Conservation (phyloP, 1,284 basidiomycete species). For the Rhodotorula glutinis region DNA sequence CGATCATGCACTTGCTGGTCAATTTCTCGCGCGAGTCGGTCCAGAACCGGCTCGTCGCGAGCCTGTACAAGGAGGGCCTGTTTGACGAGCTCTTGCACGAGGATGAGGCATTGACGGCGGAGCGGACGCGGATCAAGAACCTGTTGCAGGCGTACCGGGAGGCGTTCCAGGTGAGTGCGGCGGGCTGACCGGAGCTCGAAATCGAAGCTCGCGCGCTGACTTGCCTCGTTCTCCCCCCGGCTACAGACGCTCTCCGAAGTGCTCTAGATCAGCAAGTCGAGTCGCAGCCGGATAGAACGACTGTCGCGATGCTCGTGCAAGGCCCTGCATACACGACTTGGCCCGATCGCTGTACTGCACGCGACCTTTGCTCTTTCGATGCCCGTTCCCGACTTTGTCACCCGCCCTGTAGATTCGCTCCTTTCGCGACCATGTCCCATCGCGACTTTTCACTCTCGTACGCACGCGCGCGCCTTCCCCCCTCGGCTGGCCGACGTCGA, state of each 20-base stretch:
- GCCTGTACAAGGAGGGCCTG: conserved; percentile 79
- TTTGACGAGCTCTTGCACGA: conserved; percentile 91
- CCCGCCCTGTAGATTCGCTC: too few relatives aligned
- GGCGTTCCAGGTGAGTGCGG: conserved; percentile 61
- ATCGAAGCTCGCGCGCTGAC: too few relatives aligned
- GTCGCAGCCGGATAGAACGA: not conserved
- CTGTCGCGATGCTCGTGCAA: too few relatives aligned
- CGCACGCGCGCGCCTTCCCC: too few relatives aligned
- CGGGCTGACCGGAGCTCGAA: not conserved
- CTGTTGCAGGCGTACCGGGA: conserved; percentile 95
- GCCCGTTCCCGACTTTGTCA: too few relatives aligned
- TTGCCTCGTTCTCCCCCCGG: not conserved
- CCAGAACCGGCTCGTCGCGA: conserved; percentile 88
- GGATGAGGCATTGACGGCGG: conserved; percentile 89
- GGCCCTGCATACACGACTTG: too few relatives aligned
- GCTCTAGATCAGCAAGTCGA: conserved; percentile 15
- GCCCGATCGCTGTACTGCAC: too few relatives aligned
- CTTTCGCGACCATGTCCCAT: too few relatives aligned
- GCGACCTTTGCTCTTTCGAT: too few relatives aligned
- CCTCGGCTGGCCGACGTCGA: too few relatives aligned
- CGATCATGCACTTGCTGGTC: conserved; percentile 69
- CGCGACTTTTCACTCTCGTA: too few relatives aligned
- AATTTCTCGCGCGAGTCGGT: conserved; percentile 95
- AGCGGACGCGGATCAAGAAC: conserved; percentile 89
- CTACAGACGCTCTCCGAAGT: conserved; percentile 37